phyloP scores from a whole-genome alignment of 1,139 yeast genomes.

The Arxiozyma slooffiae region DNA sequence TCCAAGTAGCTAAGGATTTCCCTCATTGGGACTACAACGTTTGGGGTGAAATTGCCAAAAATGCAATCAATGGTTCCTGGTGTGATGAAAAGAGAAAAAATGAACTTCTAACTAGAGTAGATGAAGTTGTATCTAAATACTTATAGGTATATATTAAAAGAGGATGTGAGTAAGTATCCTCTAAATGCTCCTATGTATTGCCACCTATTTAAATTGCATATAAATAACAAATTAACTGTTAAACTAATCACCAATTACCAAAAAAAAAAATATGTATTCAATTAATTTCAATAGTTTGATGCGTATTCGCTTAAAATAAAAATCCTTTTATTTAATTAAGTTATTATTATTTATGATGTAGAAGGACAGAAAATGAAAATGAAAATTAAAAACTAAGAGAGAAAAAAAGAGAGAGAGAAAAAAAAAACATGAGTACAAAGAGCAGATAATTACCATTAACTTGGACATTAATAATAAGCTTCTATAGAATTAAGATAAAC shows the following conservation, averaged over 20 bases:
- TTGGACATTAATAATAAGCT: too few species aligned
- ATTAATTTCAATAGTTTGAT: too few species aligned
- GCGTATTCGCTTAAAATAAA: too few species aligned
- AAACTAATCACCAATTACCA: background rate
- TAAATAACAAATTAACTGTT: background rate
- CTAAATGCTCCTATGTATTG: background rate
- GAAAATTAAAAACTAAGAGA: background rate
- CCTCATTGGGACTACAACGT: slow-evolving; percentile 43
- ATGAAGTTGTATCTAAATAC: slow-evolving; percentile 41
- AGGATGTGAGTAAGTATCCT: slow-evolving; percentile 3
- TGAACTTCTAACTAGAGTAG: slow-evolving; percentile 38
- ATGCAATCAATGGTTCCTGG: slow-evolving; percentile 66
- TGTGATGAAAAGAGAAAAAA: slow-evolving; percentile 44
- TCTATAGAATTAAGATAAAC: background rate
- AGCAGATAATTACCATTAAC: background rate
- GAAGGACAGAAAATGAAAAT: too few species aligned
- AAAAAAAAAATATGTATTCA: too few species aligned
- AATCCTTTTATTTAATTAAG: background rate
- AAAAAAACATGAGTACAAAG: background rate
- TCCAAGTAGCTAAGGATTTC: slow-evolving; percentile 54
- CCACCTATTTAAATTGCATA: background rate
- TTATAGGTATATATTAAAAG: background rate
- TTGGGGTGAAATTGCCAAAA: slow-evolving; percentile 51
- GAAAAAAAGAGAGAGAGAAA: background rate
- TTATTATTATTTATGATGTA: too few species aligned